Base-by-base conservation (phyloP, 805 yeast species). In the Zygotorulaspora sp. region DNA sequence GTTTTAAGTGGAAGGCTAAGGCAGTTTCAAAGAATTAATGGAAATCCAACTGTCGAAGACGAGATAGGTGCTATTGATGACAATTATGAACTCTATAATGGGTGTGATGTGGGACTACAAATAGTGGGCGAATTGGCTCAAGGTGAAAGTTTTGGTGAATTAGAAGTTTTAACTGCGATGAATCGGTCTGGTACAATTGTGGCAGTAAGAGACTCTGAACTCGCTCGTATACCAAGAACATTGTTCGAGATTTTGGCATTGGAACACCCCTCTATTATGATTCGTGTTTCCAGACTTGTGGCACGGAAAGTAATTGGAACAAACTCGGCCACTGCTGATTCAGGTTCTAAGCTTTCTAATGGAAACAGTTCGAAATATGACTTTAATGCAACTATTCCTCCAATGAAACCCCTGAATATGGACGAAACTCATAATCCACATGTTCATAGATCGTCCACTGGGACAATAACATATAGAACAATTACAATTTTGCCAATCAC, bases 131-230 rank as follows among this genome's bases (percentile, higher is more conserved):
- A 90, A 56, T 80, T 78, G 53, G 96, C 97, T 2, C 95, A 88
- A 58, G 97, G 97, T 5, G 94, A 87, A 50, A 83, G 95, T 27
- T 74, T 92, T 43, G 98, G 97, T 3, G 97, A 90, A 61, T 82
- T 92, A 6, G 98, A 90, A 59, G 97, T 90, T 3, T 68, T 90
- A 44, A 87, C 95, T 0, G 87, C 87, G 9, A 73, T 82, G 8
- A 72, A 78, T 40, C 73, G 94, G 56, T 72, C 77, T 3, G 71
- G 71, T 32, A 78, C 89, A 0, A 72, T 83, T 47, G 77, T 86
- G 26, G 95, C 97, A 0, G 84, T 90, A 0, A 70, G 98, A 54
- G 97, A 90, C 49, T 83, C 97, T 0, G 98, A 92, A 60, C 70
- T 90, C 19, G 97, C 96, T 0, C 72, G 96, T 56, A 84, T 90